Evolutionary conservation across 2,329 filamentous ascomycete species (phyloP).

Genomic region (Conoideocrella luteorostrata): DNA sequence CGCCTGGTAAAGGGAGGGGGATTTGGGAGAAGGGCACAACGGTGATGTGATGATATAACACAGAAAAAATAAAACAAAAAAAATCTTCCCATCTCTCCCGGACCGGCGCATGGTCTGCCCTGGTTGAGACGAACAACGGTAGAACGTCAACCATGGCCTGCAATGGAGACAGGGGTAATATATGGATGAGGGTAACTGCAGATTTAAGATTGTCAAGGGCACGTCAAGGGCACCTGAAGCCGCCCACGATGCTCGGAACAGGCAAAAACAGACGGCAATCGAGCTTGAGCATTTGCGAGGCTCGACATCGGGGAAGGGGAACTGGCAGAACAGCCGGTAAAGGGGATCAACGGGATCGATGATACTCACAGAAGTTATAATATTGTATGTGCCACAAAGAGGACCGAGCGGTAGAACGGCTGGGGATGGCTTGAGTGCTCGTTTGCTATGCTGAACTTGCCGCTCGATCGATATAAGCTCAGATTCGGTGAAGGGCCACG

Average conservation of each 20-base stretch:
- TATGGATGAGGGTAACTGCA: not conserved
- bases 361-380: slow-evolving; percentile 4
- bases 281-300: not conserved
- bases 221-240: too few relatives aligned
- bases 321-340: slow-evolving; percentile 3
- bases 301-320: slow-evolving; percentile 1
- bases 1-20: too few relatives aligned
- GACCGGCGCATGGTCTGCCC: slow-evolving; percentile 14
- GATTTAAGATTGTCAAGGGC: too few relatives aligned
- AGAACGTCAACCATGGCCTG: slow-evolving; percentile 2
- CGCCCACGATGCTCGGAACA: too few relatives aligned
- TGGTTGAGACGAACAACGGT: slow-evolving; percentile 5
- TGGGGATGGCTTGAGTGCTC: slow-evolving; percentile 1
- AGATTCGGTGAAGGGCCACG: too few relatives aligned
- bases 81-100: slow-evolving; percentile 12
- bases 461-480: too few relatives aligned
- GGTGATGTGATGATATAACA: too few relatives aligned
- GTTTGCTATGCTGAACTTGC: slow-evolving; percentile 1
- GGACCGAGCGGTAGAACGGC: slow-evolving; percentile 7
- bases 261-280: too few relatives aligned
- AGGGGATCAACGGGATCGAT: slow-evolving; percentile 3
- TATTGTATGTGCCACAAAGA: slow-evolving; percentile 6
- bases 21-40: too few relatives aligned
- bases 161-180: not conserved
- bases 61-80: slow-evolving; percentile 1